A percentile compares a stretch with the other conserved stretches of the same genome.
Conservation (phyloP, 192 early-diverging fungal species). For the Hyaloraphidium curvatum region DNA sequence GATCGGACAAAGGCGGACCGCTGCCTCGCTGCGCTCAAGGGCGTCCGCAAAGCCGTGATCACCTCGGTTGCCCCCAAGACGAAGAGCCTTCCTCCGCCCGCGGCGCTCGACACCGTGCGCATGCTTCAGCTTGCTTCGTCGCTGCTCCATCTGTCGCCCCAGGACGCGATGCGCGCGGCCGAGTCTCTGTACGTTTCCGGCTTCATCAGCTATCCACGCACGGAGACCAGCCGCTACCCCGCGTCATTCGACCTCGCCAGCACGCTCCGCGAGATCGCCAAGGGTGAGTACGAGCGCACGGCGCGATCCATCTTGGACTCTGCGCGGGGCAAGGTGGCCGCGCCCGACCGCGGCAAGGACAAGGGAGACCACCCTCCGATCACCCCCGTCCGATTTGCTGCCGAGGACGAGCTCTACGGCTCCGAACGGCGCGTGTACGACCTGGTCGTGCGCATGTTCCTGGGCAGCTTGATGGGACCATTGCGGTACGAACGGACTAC, state of each 20-base stretch:
- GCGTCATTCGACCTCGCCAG: constrained; percentile 20
- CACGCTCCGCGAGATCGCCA: constrained; percentile 16
- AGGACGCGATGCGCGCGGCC: constrained; percentile 19
- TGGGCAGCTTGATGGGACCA: neutral
- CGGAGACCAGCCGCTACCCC: constrained; percentile 26
- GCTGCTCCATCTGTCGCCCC: neutral
- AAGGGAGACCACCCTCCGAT: constrained; percentile 32
- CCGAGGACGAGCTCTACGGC: constrained; percentile 20
- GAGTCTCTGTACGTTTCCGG: constrained; percentile 28
- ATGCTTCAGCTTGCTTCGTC: too few relatives aligned
- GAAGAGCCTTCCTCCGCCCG: too few relatives aligned
- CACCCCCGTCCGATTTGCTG: constrained; percentile 22
- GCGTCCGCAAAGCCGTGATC: too few relatives aligned
- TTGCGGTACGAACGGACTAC: neutral
- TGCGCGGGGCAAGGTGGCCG: too few relatives aligned
- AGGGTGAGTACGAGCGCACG: neutral
- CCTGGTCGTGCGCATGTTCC: neutral
- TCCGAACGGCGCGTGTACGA: constrained; percentile 28
- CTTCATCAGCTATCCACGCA: constrained; percentile 31
- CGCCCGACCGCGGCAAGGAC: constrained; percentile 21
- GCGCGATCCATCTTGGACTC: too few relatives aligned
- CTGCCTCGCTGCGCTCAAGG: too few relatives aligned
- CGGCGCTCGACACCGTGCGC: too few relatives aligned
- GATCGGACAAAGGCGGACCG: too few relatives aligned
- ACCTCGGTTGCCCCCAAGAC: too few relatives aligned